Percentiles rank a stretch among this genome's conserved stretches.
These are phyloP conservation scores for Ephemerocybe angulata DNA, from an alignment of 768 basidiomycete genomes.

Conservation along the genomic window DNA sequence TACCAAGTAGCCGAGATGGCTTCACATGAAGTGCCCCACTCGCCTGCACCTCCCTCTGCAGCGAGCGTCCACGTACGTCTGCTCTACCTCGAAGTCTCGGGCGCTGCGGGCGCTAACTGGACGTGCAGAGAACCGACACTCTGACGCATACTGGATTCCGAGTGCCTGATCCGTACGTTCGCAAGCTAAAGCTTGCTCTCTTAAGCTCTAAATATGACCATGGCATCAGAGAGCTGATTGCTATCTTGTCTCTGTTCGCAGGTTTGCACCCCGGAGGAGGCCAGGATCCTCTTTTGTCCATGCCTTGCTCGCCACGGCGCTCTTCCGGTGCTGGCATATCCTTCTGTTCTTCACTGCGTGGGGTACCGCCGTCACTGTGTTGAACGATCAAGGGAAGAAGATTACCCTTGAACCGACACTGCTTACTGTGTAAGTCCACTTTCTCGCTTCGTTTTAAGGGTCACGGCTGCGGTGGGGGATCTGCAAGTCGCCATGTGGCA, in stretches of 20 bases:
- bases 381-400: constrained; percentile 38
- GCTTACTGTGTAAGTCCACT: constrained; percentile 58
- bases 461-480: too few species aligned
- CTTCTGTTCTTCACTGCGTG: constrained; percentile 50
- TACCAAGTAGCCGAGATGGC: too few species aligned
- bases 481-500: too few species aligned
- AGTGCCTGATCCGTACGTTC: constrained; percentile 38
- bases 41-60: background rate
- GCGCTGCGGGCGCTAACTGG: background rate
- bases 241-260: constrained; percentile 11
- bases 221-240: background rate
- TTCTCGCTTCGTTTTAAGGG: too few species aligned
- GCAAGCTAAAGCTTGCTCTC: background rate
- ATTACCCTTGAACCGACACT: constrained; percentile 48
- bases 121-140: constrained; percentile 24
- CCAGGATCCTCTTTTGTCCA: constrained; percentile 37
- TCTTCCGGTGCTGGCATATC: constrained; percentile 65
- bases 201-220: background rate
- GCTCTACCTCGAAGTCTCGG: background rate
- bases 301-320: constrained; percentile 41
- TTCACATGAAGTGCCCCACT: too few species aligned
- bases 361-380: constrained; percentile 45
- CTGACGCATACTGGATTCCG: constrained; percentile 32
- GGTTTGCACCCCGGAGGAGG: constrained; percentile 36
- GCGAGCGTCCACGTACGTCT: background rate